phyloP scores from a whole-genome alignment of 2,329 filamentous ascomycete species.

The Ustulina deusta region DNA sequence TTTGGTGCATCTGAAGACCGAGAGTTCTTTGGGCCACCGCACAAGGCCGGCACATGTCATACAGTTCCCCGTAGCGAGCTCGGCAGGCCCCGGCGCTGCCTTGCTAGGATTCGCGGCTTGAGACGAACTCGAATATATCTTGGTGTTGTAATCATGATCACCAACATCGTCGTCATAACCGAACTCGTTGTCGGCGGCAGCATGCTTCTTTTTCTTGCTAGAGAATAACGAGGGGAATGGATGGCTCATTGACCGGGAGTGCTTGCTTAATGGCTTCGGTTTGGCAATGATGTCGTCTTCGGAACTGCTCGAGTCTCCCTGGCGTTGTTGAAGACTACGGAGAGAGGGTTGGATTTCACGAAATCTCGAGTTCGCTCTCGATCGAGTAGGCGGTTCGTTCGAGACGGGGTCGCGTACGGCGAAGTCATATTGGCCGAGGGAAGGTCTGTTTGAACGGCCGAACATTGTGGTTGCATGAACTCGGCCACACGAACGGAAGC shows the following conservation, averaged over 20 bases:
- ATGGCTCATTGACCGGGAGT: constrained; percentile 80
- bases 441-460: constrained; percentile 45
- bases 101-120: constrained; percentile 51
- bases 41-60: constrained; percentile 88
- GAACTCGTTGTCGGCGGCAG: constrained; percentile 50
- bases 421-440: constrained; percentile 48
- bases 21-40: constrained; percentile 79
- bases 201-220: constrained; percentile 66
- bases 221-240: constrained; percentile 80
- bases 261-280: constrained; percentile 50
- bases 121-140: constrained; percentile 46
- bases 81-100: constrained; percentile 49
- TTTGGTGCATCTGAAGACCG: constrained; percentile 83
- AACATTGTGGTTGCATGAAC: constrained; percentile 42
- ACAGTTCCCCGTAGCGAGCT: constrained; percentile 78
- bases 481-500: constrained; percentile 26
- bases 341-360: constrained; percentile 43
- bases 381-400: constrained; percentile 40
- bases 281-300: constrained; percentile 48
- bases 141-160: constrained; percentile 55
- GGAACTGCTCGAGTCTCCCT: constrained; percentile 60
- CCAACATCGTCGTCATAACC: constrained; percentile 58
- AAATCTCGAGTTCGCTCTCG: constrained; percentile 46
- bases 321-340: constrained; percentile 40
- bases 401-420: constrained; percentile 41